Percentiles rank a stretch among this genome's conserved stretches.
Evolutionary conservation across 331 rosid genomes (phyloP).

Genomic region (Malus hybrid): DNA sequence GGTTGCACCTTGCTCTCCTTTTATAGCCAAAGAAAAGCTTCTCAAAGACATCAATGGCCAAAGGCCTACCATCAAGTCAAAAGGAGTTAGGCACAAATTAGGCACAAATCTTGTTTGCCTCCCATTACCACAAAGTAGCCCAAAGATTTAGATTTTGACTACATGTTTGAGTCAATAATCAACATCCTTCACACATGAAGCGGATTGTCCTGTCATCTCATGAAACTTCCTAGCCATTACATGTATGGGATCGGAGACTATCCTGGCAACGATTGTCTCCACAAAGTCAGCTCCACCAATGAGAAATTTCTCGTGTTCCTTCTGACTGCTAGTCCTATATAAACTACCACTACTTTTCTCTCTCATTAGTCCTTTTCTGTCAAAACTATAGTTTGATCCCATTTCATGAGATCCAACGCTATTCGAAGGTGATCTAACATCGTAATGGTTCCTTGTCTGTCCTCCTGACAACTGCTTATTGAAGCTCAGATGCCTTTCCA

Average conservation of each 20-base stretch:
- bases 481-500: conserved; percentile 87
- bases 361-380: conserved; percentile 53
- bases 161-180: too few species aligned
- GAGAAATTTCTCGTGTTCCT: conserved; percentile 41
- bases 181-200: conserved; percentile 50
- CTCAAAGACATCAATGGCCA: too few species aligned
- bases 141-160: too few species aligned
- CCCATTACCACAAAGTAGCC: too few species aligned
- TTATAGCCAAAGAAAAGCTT: too few species aligned
- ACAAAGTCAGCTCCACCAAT: too few species aligned
- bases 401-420: conserved; percentile 90
- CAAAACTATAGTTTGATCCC: conserved; percentile 72
- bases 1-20: too few species aligned
- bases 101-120: too few species aligned
- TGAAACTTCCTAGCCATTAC: conserved; percentile 70
- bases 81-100: too few species aligned
- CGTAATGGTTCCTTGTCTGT: conserved; percentile 64
- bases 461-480: conserved; percentile 75
- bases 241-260: conserved; percentile 5
- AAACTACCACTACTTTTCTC: conserved; percentile 67
- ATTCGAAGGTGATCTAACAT: conserved; percentile 74
- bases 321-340: conserved; percentile 58
- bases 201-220: conserved; percentile 58
- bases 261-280: too few species aligned
- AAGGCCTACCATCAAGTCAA: too few species aligned